Evolutionary conservation across 2,329 filamentous ascomycete species (phyloP).

Genomic region (Fusarium sp.): DNA sequence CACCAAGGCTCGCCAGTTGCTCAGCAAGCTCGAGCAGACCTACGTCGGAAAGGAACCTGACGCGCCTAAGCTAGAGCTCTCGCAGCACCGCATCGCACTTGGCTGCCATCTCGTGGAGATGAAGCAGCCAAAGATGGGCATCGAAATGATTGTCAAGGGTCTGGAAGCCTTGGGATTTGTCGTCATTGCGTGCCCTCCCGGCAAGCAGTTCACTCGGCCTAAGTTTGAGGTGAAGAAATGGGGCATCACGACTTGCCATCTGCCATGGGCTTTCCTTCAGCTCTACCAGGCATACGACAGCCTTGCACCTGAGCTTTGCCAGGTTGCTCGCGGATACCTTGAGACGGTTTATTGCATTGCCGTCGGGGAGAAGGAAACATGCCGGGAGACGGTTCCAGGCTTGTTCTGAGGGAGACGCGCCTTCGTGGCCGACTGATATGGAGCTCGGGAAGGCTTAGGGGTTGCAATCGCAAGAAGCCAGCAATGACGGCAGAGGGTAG

Average conservation of each 20-base stretch:
- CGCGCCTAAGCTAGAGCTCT: background rate
- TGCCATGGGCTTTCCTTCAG: slow-evolving; percentile 3
- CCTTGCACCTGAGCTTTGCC: background rate
- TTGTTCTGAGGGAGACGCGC: background rate
- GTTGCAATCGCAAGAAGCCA: slow-evolving; percentile 67
- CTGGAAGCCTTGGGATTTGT: slow-evolving; percentile 7
- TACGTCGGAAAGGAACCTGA: slow-evolving; percentile 17
- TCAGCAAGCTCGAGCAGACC: slow-evolving; percentile 40
- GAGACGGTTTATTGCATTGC: slow-evolving; percentile 1
- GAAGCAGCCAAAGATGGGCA: background rate
- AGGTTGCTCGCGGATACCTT: background rate
- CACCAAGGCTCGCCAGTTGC: slow-evolving; percentile 13
- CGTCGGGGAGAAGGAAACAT: background rate
- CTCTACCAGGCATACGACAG: background rate
- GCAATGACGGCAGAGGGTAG: slow-evolving; percentile 64
- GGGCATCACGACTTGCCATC: background rate
- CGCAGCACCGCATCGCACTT: background rate
- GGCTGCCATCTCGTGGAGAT: background rate
- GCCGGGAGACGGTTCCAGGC: background rate
- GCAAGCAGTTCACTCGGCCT: background rate
- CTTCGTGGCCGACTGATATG: background rate
- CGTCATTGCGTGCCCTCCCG: slow-evolving; percentile 3
- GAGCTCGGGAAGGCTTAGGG: slow-evolving; percentile 15
- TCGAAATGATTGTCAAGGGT: background rate
- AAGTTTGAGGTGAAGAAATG: slow-evolving; percentile 14